Percentiles rank a stretch among this genome's conserved stretches.
phyloP scores from a whole-genome alignment of 2,329 filamentous ascomycete species.

The Fusarium euwallaceae region DNA sequence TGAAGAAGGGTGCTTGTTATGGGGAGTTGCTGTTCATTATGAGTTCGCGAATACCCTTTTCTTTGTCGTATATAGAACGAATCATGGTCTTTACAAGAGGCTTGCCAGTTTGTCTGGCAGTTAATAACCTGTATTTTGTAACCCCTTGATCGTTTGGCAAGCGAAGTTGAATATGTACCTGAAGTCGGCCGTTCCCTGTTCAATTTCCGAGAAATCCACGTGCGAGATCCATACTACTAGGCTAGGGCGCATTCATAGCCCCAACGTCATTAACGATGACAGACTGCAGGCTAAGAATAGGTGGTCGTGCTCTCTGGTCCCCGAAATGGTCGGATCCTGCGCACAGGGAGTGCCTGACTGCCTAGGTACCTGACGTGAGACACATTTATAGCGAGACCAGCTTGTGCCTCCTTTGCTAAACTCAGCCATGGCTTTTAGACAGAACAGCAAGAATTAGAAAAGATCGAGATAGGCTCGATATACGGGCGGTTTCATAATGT shows the following conservation, averaged over 20 bases:
- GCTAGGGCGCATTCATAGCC: neutral
- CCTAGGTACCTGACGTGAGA: constrained; percentile 8
- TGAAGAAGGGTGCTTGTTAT: neutral
- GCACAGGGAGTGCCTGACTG: neutral
- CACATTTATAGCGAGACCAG: neutral
- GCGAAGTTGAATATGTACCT: neutral
- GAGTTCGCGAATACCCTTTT: neutral
- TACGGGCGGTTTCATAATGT: neutral
- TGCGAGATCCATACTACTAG: neutral
- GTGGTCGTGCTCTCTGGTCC: neutral
- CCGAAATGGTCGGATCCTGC: neutral
- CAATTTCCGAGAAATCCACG: constrained; percentile 5
- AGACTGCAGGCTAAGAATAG: constrained; percentile 5
- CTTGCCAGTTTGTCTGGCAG: neutral
- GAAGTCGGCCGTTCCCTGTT: neutral
- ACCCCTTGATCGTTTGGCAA: neutral
- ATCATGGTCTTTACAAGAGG: neutral
- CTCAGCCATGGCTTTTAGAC: neutral
- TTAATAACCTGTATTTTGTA: neutral
- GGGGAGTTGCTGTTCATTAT: neutral
- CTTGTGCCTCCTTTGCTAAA: neutral
- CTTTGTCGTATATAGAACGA: neutral
- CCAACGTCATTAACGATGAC: neutral
- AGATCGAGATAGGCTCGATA: neutral
- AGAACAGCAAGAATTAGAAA: neutral